Conservation (phyloP, 352 stramenopile species). For the Globisporangium camurandrum region DNA sequence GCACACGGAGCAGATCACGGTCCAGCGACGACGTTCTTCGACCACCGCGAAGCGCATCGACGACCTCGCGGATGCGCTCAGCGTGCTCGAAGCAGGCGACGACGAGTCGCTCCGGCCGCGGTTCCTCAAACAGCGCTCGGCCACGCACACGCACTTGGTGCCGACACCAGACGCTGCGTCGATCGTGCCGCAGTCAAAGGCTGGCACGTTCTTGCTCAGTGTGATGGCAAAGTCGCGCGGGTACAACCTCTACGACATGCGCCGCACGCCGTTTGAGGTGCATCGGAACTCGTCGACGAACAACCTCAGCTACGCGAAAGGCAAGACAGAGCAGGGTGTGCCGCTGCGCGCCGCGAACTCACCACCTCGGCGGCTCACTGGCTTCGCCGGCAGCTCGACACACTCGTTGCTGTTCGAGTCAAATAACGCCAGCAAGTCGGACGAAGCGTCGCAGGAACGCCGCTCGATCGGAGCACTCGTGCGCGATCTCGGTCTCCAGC, state of each 20-base stretch:
- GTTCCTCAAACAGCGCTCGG: slow-evolving; percentile 49
- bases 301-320: slow-evolving; percentile 19
- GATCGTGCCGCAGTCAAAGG: slow-evolving; percentile 37
- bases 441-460: slow-evolving; percentile 2
- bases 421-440: slow-evolving; percentile 12
- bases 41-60: background rate
- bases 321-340: slow-evolving; percentile 21
- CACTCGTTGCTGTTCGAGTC: slow-evolving; percentile 9
- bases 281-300: slow-evolving; percentile 16
- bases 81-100: slow-evolving; percentile 13
- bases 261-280: slow-evolving; percentile 12
- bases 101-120: slow-evolving; percentile 32
- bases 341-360: slow-evolving; percentile 17
- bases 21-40: slow-evolving; percentile 7
- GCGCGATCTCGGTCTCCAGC: slow-evolving; percentile 21
- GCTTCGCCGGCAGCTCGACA: slow-evolving; percentile 3
- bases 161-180: slow-evolving; percentile 1
- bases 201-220: slow-evolving; percentile 43
- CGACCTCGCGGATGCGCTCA: slow-evolving; percentile 7
- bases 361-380: slow-evolving; percentile 9
- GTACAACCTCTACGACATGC: slow-evolving; percentile 13
- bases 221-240: slow-evolving; percentile 34
- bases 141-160: slow-evolving; percentile 31
- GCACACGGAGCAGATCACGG: background rate
- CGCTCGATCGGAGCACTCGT: slow-evolving; percentile 19